Base-by-base conservation (phyloP, 768 basidiomycete genomes). In the Hortiboletus campestris region DNA sequence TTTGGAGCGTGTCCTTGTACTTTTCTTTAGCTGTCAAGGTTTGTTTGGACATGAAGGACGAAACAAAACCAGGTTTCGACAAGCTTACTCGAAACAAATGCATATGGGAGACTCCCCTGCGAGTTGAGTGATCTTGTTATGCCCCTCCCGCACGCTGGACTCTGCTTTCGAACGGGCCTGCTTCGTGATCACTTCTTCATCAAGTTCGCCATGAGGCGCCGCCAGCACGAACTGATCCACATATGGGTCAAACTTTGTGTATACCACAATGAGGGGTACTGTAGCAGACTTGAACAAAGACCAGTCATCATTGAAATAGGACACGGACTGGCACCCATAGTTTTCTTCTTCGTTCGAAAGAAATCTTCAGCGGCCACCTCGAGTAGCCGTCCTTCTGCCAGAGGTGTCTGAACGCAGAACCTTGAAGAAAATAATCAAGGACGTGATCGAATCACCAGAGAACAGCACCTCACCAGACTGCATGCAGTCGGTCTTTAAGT, bases 221-320 rank as follows among this genome's bases (percentile, higher is more conserved):
- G 14, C n/a, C 25, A 29, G 6, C 25, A 2, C 10, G 16, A 8
- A 5, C 34, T 48, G 22, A 10, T 38, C 5, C 31, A 42, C 49
- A 35, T 25, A 12, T 2, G n/a, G 2, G 22, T 51, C 50, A 34
- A 42, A 29, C 22, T 35, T 43, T 11, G 50, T 43, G 32, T 42
- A 51, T 8, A 42, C 50, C 9, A 51, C 41, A 19, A 51, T 51
- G 41, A 51, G 41, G 3, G 40, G 52, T 53, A 53, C 52, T 53
- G 25, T 7, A 28, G 20, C 29, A 14, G 38, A 22, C 10, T 41
- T 53, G 31, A 41, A 8, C 16, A 43, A n/a, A 34, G 9, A 10
- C 5, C 31, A 2, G 11, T 7, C 13, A 31, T 12, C 1, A 19
- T 13, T 32, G 8, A n/a, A 25, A 25, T 25, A 25, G 25, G 25